These are phyloP conservation scores for Pestalotiopsis sp. DNA, from an alignment of 2,329 filamentous ascomycete genomes.

Conservation along the genomic window DNA sequence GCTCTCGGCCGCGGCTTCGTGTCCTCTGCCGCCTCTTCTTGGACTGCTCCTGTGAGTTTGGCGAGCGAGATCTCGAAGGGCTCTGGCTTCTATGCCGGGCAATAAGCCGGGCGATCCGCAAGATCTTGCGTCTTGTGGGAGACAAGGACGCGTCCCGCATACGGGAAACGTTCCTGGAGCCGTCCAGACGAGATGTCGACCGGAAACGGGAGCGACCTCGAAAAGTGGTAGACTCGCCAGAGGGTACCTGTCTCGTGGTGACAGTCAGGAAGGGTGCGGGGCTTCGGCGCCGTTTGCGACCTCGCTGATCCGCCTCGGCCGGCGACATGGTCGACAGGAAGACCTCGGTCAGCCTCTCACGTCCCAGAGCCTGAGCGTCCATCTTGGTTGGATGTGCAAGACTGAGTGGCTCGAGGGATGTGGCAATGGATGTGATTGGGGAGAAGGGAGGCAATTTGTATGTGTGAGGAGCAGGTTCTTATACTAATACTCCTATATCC, in stretches of 20 bases:
- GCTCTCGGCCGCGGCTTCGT: constrained; percentile 35
- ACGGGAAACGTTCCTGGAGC: constrained; percentile 27
- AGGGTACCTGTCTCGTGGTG: constrained; percentile 28
- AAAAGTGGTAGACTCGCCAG: constrained; percentile 39
- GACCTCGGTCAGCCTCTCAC: constrained; percentile 26
- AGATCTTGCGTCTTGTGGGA: constrained; percentile 42
- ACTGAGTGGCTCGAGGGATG: no score
- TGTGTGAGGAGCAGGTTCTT: neutral
- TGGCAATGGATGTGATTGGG: neutral
- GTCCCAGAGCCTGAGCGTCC: constrained; percentile 20
- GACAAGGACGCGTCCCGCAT: constrained; percentile 32
- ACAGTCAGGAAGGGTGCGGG: constrained; percentile 26
- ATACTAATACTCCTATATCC: neutral
- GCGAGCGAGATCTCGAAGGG: constrained; percentile 38
- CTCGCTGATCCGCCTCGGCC: constrained; percentile 33
- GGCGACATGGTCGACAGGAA: constrained; percentile 25
- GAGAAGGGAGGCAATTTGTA: neutral
- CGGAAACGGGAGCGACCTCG: constrained; percentile 42
- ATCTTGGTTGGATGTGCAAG: constrained; percentile 17
- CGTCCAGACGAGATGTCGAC: constrained; percentile 34
- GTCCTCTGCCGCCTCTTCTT: constrained; percentile 38
- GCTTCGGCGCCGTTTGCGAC: constrained; percentile 37
- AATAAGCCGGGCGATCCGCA: constrained; percentile 39
- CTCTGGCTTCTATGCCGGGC: constrained; percentile 45
- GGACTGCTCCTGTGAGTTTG: constrained; percentile 22